These are phyloP conservation scores for Ceratorhiza oryzae-sativae DNA, from an alignment of 1,284 basidiomycete genomes.

Conservation along the genomic window DNA sequence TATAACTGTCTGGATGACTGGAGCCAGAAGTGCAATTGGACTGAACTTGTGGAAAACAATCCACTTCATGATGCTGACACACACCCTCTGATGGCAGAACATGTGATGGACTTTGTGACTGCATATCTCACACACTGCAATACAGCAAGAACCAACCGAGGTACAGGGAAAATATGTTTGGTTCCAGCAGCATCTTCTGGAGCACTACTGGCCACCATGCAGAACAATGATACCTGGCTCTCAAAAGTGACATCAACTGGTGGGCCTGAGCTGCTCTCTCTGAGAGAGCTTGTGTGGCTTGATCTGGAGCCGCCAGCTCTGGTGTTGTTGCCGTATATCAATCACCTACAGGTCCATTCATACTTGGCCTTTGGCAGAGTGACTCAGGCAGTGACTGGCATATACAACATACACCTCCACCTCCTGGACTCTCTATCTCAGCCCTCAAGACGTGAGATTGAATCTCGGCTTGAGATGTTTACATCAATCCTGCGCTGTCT, in stretches of 20 bases:
- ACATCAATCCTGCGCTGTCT: not conserved
- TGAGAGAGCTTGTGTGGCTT: too few species aligned
- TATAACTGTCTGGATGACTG: not conserved
- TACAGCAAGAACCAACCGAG: not conserved
- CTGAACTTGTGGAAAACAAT: not conserved
- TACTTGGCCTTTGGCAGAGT: slow-evolving; percentile 4
- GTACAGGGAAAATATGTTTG: too few species aligned
- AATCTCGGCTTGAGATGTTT: not conserved
- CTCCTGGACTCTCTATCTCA: slow-evolving; percentile 1
- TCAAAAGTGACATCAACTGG: too few species aligned
- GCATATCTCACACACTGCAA: not conserved
- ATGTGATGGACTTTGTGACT: not conserved
- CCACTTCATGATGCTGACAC: not conserved
- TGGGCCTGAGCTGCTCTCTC: too few species aligned
- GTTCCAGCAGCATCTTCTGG: too few species aligned
- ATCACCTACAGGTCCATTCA: slow-evolving; percentile 2
- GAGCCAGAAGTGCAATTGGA: not conserved
- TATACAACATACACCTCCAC: not conserved
- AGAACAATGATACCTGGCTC: too few species aligned
- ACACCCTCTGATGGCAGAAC: not conserved
- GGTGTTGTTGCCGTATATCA: not conserved
- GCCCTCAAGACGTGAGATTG: not conserved
- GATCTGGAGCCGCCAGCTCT: not conserved
- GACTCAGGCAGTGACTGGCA: too few species aligned
- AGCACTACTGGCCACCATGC: too few species aligned